A percentile compares a stretch with the other conserved stretches of the same genome.
phyloP scores from a whole-genome alignment of 495 filamentous ascomycete species.

The Staphylotrichum tortipilum region DNA sequence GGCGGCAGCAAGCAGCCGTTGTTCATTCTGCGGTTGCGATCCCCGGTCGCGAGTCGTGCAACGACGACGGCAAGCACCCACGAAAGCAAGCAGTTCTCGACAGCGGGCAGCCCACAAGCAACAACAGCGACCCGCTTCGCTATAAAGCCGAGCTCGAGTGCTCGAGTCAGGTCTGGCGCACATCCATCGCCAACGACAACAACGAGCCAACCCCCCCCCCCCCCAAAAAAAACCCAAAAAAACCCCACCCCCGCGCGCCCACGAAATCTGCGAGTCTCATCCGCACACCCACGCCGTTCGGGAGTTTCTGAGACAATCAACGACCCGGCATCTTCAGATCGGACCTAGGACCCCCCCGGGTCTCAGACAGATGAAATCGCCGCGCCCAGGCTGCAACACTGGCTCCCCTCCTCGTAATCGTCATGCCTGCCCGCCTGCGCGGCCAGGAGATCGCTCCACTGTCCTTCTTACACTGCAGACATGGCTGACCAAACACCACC shows the following conservation, averaged over 20 bases:
- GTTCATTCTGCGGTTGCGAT: too few relatives aligned
- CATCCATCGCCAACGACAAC: too few relatives aligned
- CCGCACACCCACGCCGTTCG: not conserved
- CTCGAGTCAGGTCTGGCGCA: too few relatives aligned
- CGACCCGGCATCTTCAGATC: not conserved
- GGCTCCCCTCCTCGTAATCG: too few relatives aligned
- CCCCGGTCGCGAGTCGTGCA: not conserved
- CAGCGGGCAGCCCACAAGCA: not conserved
- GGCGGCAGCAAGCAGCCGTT: too few relatives aligned
- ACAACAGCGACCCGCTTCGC: not conserved
- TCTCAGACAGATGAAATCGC: not conserved
- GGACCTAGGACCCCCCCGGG: not conserved
- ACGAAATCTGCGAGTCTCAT: not conserved
- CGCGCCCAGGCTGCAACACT: not conserved
- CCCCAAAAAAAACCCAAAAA: too few relatives aligned
- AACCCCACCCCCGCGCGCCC: not conserved
- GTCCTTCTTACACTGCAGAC: not conserved
- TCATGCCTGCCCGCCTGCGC: too few relatives aligned
- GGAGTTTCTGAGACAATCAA: constrained; percentile 1
- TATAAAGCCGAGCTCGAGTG: not conserved
- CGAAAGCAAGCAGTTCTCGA: too few relatives aligned
- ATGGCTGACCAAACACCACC: too few relatives aligned
- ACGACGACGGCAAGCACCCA: not conserved
- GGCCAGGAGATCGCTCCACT: too few relatives aligned
- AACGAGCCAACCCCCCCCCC: too few relatives aligned